These are phyloP conservation scores for Tephrocybe sp. DNA, from an alignment of 768 basidiomycete species.

Conservation along the genomic window DNA sequence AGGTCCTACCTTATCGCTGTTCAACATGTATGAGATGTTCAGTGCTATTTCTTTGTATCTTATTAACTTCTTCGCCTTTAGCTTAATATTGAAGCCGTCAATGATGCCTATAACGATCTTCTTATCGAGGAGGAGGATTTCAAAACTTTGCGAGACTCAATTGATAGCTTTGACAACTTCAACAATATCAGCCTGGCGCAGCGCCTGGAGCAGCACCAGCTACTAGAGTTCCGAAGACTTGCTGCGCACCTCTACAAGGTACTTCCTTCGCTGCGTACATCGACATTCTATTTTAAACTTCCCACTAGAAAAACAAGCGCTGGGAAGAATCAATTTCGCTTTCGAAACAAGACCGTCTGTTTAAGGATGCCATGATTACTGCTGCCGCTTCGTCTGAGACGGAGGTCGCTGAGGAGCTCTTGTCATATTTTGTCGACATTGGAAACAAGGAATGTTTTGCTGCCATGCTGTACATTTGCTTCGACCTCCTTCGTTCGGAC, in stretches of 20 bases:
- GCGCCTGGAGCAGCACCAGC: conserved; percentile 83
- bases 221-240: conserved; percentile 92
- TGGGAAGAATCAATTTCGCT: conserved; percentile 97
- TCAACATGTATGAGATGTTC: conserved; percentile 69
- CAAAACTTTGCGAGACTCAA: conserved; percentile 95
- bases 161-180: conserved; percentile 98
- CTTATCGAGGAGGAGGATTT: conserved; percentile 99
- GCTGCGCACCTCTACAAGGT: conserved; percentile 97
- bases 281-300: neutral
- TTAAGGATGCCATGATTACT: conserved; percentile 95
- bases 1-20: conserved; percentile 96
- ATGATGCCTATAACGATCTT: conserved; percentile 97
- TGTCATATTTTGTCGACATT: conserved; percentile 97
- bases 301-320: conserved; percentile 77
- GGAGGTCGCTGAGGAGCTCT: conserved; percentile 91
- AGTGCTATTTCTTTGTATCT: neutral
- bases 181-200: conserved; percentile 86
- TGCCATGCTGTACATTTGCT: conserved; percentile 86
- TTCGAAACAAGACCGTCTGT: conserved; percentile 95
- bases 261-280: conserved; percentile 1
- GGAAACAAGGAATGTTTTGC: conserved; percentile 99
- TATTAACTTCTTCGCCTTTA: conserved; percentile 50
- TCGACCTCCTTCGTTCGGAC: conserved; percentile 92
- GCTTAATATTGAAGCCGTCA: conserved; percentile 96
- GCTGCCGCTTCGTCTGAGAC: conserved; percentile 81